A percentile compares a stretch with the other conserved stretches of the same genome.
phyloP scores from a whole-genome alignment of 2,329 filamentous ascomycete species.

The Penicillium sumatraense region DNA sequence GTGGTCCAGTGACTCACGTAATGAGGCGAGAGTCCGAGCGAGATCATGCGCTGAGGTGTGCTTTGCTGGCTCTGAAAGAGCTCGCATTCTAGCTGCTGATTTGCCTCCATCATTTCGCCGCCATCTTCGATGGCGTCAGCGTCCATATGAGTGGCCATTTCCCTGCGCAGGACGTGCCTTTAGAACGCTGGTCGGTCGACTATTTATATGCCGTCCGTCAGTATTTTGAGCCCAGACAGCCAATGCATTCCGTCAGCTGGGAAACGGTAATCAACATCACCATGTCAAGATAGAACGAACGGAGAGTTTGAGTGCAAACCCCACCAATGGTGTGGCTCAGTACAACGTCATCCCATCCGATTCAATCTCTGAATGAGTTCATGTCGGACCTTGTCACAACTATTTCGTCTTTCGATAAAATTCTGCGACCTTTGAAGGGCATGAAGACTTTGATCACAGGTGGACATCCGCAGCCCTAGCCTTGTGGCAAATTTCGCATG shows the following conservation, averaged over 20 bases:
- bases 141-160: background rate
- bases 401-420: background rate
- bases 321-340: background rate
- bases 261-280: background rate
- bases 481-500: background rate
- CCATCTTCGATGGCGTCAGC: background rate
- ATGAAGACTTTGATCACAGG: background rate
- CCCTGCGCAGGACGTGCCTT: background rate
- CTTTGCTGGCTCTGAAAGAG: background rate
- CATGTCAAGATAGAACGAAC: background rate
- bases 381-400: background rate
- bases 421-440: background rate
- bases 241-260: background rate
- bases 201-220: background rate
- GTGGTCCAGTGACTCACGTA: constrained; percentile 3
- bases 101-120: background rate
- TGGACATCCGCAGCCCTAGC: background rate
- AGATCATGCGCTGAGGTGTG: background rate
- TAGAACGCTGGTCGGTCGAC: background rate
- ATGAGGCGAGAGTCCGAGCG: constrained; percentile 3
- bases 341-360: background rate
- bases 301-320: background rate
- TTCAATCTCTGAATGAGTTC: background rate
- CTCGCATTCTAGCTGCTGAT: background rate
- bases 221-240: background rate